Conservation (phyloP, 805 yeast species). For the Lipomyces chichibuensis region DNA sequence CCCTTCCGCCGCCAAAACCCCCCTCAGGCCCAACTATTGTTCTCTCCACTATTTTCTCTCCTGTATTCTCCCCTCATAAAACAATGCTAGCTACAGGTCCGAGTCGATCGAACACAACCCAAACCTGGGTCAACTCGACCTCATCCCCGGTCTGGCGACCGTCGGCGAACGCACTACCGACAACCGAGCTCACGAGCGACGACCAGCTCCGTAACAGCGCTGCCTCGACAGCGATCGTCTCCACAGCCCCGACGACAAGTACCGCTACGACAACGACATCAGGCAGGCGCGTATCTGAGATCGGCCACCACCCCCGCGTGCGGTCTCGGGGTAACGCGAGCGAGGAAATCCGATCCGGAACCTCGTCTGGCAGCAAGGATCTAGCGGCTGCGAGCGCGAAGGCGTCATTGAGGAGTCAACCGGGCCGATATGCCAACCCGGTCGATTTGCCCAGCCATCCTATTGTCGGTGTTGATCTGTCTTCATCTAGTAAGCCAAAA, state of each 20-base stretch:
- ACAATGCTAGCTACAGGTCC: slow-evolving; percentile 3
- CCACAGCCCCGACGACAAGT: background rate
- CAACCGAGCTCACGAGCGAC: slow-evolving; percentile 5
- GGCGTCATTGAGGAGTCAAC: slow-evolving; percentile 10
- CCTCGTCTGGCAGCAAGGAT: background rate
- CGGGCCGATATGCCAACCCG: slow-evolving; percentile 23
- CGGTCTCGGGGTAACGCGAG: background rate
- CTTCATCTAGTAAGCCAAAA: slow-evolving; percentile 13
- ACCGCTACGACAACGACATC: background rate
- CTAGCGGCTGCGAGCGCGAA: background rate
- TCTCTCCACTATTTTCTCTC: background rate
- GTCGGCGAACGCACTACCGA: background rate
- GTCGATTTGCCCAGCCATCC: slow-evolving; percentile 29
- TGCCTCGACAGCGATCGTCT: slow-evolving; percentile 7
- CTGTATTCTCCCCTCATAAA: background rate
- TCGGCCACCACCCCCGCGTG: background rate
- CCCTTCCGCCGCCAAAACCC: background rate
- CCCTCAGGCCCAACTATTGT: background rate
- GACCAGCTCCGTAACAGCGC: slow-evolving; percentile 10
- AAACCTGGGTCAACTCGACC: slow-evolving; percentile 9
- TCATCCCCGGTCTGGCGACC: background rate
- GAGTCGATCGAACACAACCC: slow-evolving; percentile 1
- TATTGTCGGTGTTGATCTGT: slow-evolving; percentile 23
- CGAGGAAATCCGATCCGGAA: background rate
- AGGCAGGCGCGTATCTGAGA: background rate